phyloP scores from a whole-genome alignment of 805 yeast genomes.

The Wickerhamomyces chaumierensis region DNA sequence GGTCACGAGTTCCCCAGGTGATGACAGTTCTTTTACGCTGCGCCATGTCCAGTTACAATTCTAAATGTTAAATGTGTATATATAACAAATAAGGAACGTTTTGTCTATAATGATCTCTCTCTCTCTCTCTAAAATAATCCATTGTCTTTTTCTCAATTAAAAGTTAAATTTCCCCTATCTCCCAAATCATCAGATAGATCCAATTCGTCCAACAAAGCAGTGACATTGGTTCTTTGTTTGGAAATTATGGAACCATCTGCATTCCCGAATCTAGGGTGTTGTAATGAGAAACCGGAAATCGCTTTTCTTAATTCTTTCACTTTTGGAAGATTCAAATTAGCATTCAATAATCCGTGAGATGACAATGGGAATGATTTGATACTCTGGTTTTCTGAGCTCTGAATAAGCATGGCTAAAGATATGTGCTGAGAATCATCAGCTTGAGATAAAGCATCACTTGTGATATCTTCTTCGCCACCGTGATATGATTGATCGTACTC shows the following conservation, averaged over 20 bases:
- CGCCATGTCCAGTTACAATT: no score
- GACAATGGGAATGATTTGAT: slow-evolving; percentile 18
- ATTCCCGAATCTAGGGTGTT: slow-evolving; percentile 1
- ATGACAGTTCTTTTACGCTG: no score
- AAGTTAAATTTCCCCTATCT: slow-evolving; percentile 10
- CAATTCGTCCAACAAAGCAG: slow-evolving; percentile 14
- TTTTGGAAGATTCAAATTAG: slow-evolving; percentile 15
- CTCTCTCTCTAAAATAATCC: no score
- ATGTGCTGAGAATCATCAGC: slow-evolving; percentile 6
- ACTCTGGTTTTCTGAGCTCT: slow-evolving; percentile 10
- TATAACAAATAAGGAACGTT: no score
- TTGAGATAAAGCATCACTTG: no score
- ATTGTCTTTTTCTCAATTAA: no score
- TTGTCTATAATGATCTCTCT: no score
- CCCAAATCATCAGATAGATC: slow-evolving; percentile 11
- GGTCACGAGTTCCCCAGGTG: no score
- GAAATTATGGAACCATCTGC: slow-evolving; percentile 4
- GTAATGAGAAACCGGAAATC: slow-evolving; percentile 10
- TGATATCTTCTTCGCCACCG: no score
- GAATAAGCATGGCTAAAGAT: slow-evolving; percentile 10
- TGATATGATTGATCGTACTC: background rate
- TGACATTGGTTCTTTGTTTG: slow-evolving; percentile 13
- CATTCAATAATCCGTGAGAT: slow-evolving; percentile 15
- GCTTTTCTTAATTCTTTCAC: slow-evolving; percentile 17
- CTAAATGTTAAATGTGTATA: no score